Base-by-base conservation (phyloP, 805 yeast species). In the Cyberlindnera amylophila region DNA sequence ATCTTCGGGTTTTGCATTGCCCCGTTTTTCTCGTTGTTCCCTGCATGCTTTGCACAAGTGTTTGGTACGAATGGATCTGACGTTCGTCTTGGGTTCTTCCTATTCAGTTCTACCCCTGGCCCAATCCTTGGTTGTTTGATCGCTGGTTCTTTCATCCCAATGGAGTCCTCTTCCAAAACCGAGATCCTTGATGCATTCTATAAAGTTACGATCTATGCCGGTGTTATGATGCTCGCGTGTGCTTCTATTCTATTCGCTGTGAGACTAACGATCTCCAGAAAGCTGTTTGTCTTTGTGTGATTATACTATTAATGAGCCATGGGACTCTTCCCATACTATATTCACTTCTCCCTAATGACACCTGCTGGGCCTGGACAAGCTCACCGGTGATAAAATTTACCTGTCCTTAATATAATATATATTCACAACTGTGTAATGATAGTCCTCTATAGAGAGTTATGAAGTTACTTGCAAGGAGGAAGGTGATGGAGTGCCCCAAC, bases 61-160 rank as follows among this genome's bases (percentile, higher is more conserved):
- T 54, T 54, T 34, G 58, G 58, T 14, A 42, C 50, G 13, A 32
- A 24, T 4, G 55, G 50, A 3, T 38, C 52, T 8, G 54, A 53
- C 6, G 47, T 50, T 6, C 36, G 58, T 24, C 14, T 54, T 8
- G 51, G 54, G 0, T 39, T 54, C 33, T 49, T 48, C 31, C 30
- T 51, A 4, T 28, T 51, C 30, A 45, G 45, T 3, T 42, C 54
- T 10, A 32, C 51, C 3, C 58, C 57, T 5, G 58, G 56, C 2
- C 57, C 58, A 1, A 44, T 54, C 9, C 18, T 54, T 5, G 58
- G 58, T 2, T 49, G 53, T 36, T 10, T 54, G 19, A 53, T 54
- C 17, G 52, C 55, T 19, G 58, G 58, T 2, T 47, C 53, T 5
- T 54, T 54, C 45, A 53, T 54, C 14, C 55, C 55, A 0, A 28